Conservation (phyloP, 129 eudicot genomes). For the Tagetes patula region DNA sequence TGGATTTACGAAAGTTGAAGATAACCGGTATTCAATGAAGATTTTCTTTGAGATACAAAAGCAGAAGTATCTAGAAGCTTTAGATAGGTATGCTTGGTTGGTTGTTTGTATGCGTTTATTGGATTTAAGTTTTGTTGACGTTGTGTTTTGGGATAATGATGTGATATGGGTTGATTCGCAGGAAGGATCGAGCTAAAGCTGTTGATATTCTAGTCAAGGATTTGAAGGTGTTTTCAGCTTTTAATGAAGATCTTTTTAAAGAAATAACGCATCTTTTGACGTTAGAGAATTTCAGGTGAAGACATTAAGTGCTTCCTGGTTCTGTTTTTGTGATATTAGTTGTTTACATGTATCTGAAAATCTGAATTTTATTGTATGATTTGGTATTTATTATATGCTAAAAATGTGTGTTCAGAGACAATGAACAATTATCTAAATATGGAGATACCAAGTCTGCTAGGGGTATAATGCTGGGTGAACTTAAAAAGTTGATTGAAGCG, state of each 20-base stretch:
- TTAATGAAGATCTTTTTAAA: conserved; percentile 66
- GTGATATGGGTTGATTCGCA: conserved; percentile 15
- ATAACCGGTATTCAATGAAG: conserved; percentile 78
- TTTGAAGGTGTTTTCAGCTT: conserved; percentile 70
- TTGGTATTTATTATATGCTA: conserved; percentile 5
- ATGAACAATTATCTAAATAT: conserved; percentile 67
- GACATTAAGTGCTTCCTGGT: background rate
- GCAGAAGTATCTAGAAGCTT: conserved; percentile 83
- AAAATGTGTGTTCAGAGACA: conserved; percentile 47
- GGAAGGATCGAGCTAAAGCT: conserved; percentile 72
- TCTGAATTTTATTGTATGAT: conserved; percentile 11
- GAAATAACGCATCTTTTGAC: conserved; percentile 66
- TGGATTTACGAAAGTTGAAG: conserved; percentile 82
- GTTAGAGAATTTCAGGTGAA: conserved; percentile 61
- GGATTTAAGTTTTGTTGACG: background rate
- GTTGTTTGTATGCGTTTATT: conserved; percentile 18
- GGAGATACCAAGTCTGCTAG: conserved; percentile 73
- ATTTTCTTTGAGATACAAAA: conserved; percentile 75
- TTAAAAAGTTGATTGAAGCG: conserved; percentile 77
- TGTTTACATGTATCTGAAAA: background rate
- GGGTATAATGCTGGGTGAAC: conserved; percentile 56
- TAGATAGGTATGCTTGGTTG: conserved; percentile 47
- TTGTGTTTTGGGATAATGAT: background rate
- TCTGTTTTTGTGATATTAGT: conserved; percentile 1
- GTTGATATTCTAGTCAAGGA: conserved; percentile 65